Conservation (phyloP, 2,329 filamentous ascomycete genomes). For the Calonectria ilicicola region DNA sequence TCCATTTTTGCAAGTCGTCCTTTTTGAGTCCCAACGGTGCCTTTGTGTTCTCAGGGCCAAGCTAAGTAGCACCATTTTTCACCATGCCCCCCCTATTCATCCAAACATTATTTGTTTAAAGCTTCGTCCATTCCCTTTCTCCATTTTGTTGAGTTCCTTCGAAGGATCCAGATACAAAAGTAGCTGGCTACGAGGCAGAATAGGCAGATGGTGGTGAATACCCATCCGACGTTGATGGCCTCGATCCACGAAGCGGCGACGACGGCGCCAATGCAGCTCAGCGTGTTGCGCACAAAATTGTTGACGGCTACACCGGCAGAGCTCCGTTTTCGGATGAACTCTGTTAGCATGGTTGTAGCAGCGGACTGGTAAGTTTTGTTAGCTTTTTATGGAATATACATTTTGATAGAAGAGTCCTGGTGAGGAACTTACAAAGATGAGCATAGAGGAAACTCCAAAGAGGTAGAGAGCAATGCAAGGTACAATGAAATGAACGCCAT, state of each 20-base stretch:
- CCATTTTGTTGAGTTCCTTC: slow-evolving; percentile 72
- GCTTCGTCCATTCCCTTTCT: slow-evolving; percentile 70
- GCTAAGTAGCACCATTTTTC: neutral
- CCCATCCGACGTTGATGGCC: slow-evolving; percentile 80
- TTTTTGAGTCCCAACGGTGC: no score
- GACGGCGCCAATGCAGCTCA: slow-evolving; percentile 77
- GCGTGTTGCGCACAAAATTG: slow-evolving; percentile 84
- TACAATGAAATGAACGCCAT: slow-evolving; percentile 74
- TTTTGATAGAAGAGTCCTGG: neutral
- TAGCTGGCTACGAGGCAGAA: slow-evolving; percentile 69
- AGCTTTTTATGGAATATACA: slow-evolving; percentile 1
- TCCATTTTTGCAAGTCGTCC: neutral
- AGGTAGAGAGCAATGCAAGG: slow-evolving; percentile 75
- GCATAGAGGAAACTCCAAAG: slow-evolving; percentile 83
- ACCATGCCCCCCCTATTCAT: neutral
- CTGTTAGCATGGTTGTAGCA: slow-evolving; percentile 85
- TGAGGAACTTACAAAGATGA: slow-evolving; percentile 72
- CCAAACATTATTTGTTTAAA: slow-evolving; percentile 42
- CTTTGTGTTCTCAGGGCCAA: neutral
- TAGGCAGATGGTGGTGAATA: slow-evolving; percentile 71
- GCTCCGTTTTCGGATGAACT: slow-evolving; percentile 80
- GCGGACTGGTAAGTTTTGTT: slow-evolving; percentile 55
- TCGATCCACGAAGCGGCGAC: slow-evolving; percentile 78
- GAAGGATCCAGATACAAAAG: slow-evolving; percentile 70
- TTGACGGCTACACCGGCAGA: slow-evolving; percentile 83